Conservation (phyloP, 2,329 filamentous ascomycete genomes). For the Colletotrichum caudatum region DNA sequence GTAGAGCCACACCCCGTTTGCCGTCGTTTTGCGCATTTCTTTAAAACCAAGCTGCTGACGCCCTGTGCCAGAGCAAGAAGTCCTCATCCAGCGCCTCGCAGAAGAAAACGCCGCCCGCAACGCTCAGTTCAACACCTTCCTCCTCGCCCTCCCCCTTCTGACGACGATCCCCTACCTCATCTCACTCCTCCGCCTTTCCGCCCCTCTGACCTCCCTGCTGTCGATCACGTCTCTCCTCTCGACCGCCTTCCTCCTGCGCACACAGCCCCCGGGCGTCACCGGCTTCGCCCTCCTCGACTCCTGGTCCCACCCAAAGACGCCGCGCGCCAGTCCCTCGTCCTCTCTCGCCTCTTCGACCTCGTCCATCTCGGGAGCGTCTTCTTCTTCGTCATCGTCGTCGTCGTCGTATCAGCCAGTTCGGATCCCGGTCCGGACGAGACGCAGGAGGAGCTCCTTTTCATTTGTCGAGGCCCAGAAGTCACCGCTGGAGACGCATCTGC, state of each 20-base stretch:
- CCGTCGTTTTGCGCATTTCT: conserved; percentile 27
- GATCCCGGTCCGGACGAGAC: conserved; percentile 27
- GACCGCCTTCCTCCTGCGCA: conserved; percentile 71
- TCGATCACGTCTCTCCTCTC: conserved; percentile 67
- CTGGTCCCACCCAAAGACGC: conserved; percentile 50
- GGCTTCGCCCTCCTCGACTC: conserved; percentile 64
- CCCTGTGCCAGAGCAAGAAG: conserved; percentile 69
- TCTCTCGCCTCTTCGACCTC: conserved; percentile 30
- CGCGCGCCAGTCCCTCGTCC: conserved; percentile 32
- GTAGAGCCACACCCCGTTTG: conserved; percentile 51
- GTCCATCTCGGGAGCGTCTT: conserved; percentile 30
- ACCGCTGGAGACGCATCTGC: conserved; percentile 69
- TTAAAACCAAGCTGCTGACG: conserved; percentile 28
- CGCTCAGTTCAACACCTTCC: conserved; percentile 66
- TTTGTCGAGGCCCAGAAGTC: conserved; percentile 44
- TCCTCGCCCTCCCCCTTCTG: conserved; percentile 71
- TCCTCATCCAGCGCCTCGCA: conserved; percentile 68
- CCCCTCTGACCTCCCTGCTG: conserved; percentile 45
- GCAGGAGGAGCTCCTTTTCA: conserved; percentile 43
- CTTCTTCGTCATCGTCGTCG: conserved; percentile 26
- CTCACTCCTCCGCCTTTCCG: conserved; percentile 53
- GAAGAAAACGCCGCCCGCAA: conserved; percentile 69
- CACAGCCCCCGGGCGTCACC: conserved; percentile 65
- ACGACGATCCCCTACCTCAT: conserved; percentile 68
- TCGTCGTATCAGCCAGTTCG: conserved; percentile 13